phyloP scores from a whole-genome alignment of 306 rosid species.

The Pterocarpus santalinus region DNA sequence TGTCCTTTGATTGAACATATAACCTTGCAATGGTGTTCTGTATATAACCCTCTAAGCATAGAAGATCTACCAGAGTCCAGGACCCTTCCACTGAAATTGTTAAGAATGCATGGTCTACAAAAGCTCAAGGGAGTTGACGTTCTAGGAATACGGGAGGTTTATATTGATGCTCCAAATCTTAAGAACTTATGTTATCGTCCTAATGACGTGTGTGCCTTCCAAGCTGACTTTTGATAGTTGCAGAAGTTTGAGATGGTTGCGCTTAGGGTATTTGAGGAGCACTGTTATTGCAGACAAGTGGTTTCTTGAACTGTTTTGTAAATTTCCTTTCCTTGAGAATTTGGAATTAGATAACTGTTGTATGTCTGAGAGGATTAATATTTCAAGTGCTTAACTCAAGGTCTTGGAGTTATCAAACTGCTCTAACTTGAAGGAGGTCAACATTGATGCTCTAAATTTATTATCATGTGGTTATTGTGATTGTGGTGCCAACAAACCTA shows the following conservation, averaged over 20 bases:
- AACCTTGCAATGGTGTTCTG: conserved; percentile 3
- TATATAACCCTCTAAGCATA: not conserved
- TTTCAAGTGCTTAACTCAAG: conserved; percentile 45
- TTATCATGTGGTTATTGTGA: not conserved
- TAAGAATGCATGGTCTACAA: conserved; percentile 24
- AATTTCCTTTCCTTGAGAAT: conserved; percentile 48
- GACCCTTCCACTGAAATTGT: conserved; percentile 3
- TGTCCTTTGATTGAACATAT: conserved; percentile 41
- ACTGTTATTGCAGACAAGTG: conserved; percentile 33
- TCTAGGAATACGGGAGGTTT: conserved; percentile 30
- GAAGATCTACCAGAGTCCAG: not conserved
- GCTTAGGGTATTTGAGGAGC: not conserved
- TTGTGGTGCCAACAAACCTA: not conserved
- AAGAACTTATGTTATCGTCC: conserved; percentile 7
- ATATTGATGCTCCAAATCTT: conserved; percentile 41
- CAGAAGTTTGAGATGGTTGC: conserved; percentile 29
- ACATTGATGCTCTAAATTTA: conserved; percentile 48
- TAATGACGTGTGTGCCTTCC: not conserved
- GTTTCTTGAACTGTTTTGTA: conserved; percentile 35
- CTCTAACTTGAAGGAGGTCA: conserved; percentile 36
- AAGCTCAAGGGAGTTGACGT: conserved; percentile 38
- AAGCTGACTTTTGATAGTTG: conserved; percentile 20
- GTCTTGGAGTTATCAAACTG: conserved; percentile 19
- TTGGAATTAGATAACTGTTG: conserved; percentile 21
- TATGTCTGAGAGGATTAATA: conserved; percentile 42